A percentile compares a stretch with the other conserved stretches of the same genome.
Conservation (phyloP, 1,284 basidiomycete species). For the Malassezia globosa region DNA sequence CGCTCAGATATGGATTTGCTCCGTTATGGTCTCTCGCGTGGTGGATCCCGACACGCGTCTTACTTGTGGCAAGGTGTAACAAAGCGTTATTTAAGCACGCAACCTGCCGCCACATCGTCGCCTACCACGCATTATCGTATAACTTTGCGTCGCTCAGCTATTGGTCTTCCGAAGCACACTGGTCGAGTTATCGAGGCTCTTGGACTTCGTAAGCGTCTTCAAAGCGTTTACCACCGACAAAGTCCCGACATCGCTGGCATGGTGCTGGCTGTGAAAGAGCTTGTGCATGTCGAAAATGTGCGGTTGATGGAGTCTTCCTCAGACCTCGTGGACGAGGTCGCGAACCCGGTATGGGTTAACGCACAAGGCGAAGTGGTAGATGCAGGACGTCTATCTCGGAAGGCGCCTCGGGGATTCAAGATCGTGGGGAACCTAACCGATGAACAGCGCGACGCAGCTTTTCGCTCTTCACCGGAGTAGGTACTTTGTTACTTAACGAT, state of each 20-base stretch:
- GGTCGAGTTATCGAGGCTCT: constrained; percentile 64
- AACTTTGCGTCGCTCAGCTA: constrained; percentile 68
- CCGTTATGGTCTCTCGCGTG: too few species aligned
- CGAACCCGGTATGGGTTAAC: constrained; percentile 38
- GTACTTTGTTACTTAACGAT: too few species aligned
- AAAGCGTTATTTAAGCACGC: not conserved
- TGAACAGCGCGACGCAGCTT: constrained; percentile 25
- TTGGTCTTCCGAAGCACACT: constrained; percentile 61
- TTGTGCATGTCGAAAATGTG: constrained; percentile 75
- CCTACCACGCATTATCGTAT: constrained; percentile 65
- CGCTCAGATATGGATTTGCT: not conserved
- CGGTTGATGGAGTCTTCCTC: constrained; percentile 18
- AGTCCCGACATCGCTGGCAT: constrained; percentile 65
- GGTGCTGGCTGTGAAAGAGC: constrained; percentile 69
- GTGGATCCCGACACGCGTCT: not conserved
- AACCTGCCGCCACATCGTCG: not conserved
- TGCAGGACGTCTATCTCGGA: constrained; percentile 32
- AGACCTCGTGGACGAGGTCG: constrained; percentile 15
- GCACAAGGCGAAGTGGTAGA: constrained; percentile 41
- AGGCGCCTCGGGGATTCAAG: constrained; percentile 42
- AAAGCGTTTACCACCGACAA: constrained; percentile 68
- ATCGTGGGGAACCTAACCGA: constrained; percentile 41
- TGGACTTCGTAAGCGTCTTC: constrained; percentile 65
- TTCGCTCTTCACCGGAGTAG: not conserved
- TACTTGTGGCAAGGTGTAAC: not conserved